A percentile compares a stretch with the other conserved stretches of the same genome.
These are phyloP conservation scores for Agrostemma githago DNA, from an alignment of 148 eudicot genomes.

Conservation along the genomic window DNA sequence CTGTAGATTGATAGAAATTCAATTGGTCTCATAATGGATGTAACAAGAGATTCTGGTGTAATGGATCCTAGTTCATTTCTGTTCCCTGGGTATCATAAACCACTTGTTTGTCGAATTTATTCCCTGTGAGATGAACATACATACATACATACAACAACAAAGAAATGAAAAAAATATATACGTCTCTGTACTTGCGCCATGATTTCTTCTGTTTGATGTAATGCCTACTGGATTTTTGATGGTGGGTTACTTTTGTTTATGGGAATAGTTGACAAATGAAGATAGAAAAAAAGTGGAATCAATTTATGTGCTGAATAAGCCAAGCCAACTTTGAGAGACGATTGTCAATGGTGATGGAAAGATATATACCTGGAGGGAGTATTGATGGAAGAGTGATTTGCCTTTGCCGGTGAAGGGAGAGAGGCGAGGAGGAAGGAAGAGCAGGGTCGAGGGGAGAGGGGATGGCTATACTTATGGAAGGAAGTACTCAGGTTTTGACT, in stretches of 20 bases:
- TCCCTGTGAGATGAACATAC: not conserved
- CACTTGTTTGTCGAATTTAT: conserved; percentile 4
- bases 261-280: not conserved
- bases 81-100: conserved; percentile 9
- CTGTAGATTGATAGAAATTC: conserved; percentile 26
- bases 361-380: not conserved
- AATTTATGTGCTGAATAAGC: not conserved
- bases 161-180: conserved; percentile 1
- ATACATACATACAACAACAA: not conserved
- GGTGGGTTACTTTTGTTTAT: not conserved
- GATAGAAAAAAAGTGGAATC: not conserved
- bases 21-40: conserved; percentile 7
- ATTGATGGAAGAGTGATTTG: not conserved
- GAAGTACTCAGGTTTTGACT: not conserved
- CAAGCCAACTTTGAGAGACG: not conserved
- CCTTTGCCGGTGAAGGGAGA: too few species aligned
- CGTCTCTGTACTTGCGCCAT: not conserved
- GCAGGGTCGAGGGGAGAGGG: too few species aligned
- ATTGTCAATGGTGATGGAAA: not conserved
- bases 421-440: too few species aligned
- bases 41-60: conserved; percentile 15
- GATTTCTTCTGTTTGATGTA: not conserved
- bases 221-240: not conserved
- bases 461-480: not conserved
- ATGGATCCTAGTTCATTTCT: conserved; percentile 13